Conservation (phyloP, 805 yeast genomes). For the Clavispora fructus region DNA sequence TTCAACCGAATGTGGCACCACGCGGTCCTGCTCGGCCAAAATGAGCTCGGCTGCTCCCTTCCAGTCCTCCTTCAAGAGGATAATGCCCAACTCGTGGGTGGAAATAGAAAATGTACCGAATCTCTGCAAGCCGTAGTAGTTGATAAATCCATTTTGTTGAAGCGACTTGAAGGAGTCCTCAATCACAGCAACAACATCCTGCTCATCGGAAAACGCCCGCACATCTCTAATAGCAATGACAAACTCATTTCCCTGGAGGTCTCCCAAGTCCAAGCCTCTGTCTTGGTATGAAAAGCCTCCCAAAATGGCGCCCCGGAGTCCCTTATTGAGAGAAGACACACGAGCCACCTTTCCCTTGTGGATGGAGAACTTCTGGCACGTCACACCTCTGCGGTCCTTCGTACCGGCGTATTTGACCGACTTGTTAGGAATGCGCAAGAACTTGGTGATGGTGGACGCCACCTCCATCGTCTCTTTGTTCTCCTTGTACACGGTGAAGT, state of each 20-base stretch:
- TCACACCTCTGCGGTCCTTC: constrained; percentile 92
- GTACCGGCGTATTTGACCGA: constrained; percentile 85
- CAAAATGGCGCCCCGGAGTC: constrained; percentile 68
- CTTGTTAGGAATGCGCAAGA: constrained; percentile 69
- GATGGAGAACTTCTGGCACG: constrained; percentile 77
- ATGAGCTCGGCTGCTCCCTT: constrained; percentile 72
- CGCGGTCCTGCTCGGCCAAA: constrained; percentile 79
- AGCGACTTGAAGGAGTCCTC: constrained; percentile 52
- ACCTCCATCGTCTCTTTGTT: constrained; percentile 98
- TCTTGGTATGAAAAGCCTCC: constrained; percentile 75
- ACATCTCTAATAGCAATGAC: constrained; percentile 79
- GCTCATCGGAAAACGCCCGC: constrained; percentile 26
- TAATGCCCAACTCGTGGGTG: constrained; percentile 80
- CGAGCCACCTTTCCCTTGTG: constrained; percentile 68
- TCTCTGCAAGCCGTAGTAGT: constrained; percentile 97
- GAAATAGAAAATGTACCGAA: constrained; percentile 95
- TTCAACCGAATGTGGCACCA: constrained; percentile 74
- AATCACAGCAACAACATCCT: constrained; percentile 42
- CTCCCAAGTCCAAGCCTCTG: constrained; percentile 67
- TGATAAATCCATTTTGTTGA: constrained; percentile 71
- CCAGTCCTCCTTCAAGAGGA: constrained; percentile 70
- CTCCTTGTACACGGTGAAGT: constrained; percentile 82
- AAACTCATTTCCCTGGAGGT: constrained; percentile 84
- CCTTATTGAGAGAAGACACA: constrained; percentile 68
- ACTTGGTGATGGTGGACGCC: constrained; percentile 65